A percentile compares a stretch with the other conserved stretches of the same genome.
Conservation (phyloP, 768 basidiomycete genomes). For the Sistotremastrum niveocremeum region DNA sequence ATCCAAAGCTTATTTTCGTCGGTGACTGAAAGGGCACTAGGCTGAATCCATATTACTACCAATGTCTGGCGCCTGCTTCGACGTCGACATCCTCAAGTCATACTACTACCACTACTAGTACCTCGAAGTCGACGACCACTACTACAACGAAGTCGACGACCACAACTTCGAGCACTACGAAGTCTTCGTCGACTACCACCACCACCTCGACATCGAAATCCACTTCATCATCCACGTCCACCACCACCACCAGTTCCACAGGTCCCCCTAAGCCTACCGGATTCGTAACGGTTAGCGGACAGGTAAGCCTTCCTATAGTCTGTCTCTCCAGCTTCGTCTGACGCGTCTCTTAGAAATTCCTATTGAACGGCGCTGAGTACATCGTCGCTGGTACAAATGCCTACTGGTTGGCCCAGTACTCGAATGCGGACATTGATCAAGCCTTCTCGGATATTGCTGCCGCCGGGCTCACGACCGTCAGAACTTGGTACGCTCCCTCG, state of each 20-base stretch:
- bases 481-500: slow-evolving; percentile 8
- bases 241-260: not conserved
- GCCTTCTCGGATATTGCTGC: slow-evolving; percentile 12
- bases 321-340: not conserved
- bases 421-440: slow-evolving; percentile 7
- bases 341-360: slow-evolving; percentile 8
- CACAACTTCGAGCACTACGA: not conserved
- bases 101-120: no score
- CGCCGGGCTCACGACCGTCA: slow-evolving; percentile 11
- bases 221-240: not conserved
- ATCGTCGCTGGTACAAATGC: slow-evolving; percentile 10
- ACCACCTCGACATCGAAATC: not conserved
- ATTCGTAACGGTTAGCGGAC: slow-evolving; percentile 8
- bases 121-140: no score
- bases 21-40: no score
- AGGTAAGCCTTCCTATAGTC: slow-evolving; percentile 28
- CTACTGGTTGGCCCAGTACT: slow-evolving; percentile 13
- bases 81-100: no score
- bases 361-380: slow-evolving; percentile 7
- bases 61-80: no score
- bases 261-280: not conserved
- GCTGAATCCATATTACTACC: no score
- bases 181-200: not conserved
- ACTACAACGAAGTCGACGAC: no score
- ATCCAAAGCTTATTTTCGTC: no score